Conservation (phyloP, 2,329 filamentous ascomycete genomes). For the Claviceps sp. region DNA sequence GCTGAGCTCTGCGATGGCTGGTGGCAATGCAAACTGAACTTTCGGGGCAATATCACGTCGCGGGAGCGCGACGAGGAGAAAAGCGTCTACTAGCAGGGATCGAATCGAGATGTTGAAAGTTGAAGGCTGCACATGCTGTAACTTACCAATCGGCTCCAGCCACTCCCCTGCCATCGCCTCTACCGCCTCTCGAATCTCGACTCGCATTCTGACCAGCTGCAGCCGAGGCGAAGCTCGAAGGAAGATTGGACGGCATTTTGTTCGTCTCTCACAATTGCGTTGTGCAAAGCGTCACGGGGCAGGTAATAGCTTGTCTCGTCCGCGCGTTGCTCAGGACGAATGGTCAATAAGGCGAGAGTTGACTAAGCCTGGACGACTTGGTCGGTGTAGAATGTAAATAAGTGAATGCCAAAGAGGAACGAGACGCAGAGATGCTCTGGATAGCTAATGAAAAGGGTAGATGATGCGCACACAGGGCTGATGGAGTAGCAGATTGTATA, state of each 20-base stretch:
- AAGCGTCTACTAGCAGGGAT: not conserved
- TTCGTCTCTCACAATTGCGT: slow-evolving; percentile 1
- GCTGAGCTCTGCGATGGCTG: not conserved
- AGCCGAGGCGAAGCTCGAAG: slow-evolving; percentile 73
- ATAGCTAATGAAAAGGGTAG: slow-evolving; percentile 5
- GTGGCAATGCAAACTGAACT: not conserved
- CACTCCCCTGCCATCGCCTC: slow-evolving; percentile 40
- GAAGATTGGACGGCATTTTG: slow-evolving; percentile 58
- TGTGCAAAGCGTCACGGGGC: slow-evolving; percentile 1
- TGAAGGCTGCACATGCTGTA: slow-evolving; percentile 1
- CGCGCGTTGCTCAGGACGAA: slow-evolving; percentile 1
- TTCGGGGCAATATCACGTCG: not conserved
- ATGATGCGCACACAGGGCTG: slow-evolving; percentile 5
- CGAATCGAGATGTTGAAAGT: not conserved
- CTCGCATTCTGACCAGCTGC: slow-evolving; percentile 60
- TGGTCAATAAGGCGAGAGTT: not conserved
- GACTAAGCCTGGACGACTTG: not conserved
- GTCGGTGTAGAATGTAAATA: not conserved
- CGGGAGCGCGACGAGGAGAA: not conserved
- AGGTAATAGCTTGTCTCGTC: slow-evolving; percentile 3
- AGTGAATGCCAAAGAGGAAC: slow-evolving; percentile 1
- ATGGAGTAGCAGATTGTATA: slow-evolving; percentile 4
- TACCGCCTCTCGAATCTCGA: slow-evolving; percentile 45
- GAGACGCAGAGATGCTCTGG: slow-evolving; percentile 2
- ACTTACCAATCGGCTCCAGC: slow-evolving; percentile 62